phyloP scores from a whole-genome alignment of 805 yeast species.

The Lachancea lanzarotensis region DNA sequence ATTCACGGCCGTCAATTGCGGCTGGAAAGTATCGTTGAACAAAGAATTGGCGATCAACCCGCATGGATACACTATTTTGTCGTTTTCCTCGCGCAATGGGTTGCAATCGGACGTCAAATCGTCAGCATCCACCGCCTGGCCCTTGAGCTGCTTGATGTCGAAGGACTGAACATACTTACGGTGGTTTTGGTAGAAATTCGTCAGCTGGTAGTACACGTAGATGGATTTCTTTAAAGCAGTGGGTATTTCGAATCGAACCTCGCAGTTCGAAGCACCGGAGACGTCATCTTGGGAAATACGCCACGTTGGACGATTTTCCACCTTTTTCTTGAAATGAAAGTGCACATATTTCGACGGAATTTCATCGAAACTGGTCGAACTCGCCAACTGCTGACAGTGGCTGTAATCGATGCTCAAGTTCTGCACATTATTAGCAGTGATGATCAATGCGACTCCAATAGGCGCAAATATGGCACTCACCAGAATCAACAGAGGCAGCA shows the following conservation, averaged over 20 bases:
- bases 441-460: constrained; percentile 76
- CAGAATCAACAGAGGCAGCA: constrained; percentile 71
- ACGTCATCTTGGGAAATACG: constrained; percentile 40
- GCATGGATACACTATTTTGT: constrained; percentile 60
- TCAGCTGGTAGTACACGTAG: constrained; percentile 74
- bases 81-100: constrained; percentile 33
- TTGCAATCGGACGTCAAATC: constrained; percentile 41
- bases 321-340: constrained; percentile 52
- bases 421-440: constrained; percentile 75
- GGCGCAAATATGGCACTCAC: constrained; percentile 82
- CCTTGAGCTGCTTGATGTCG: constrained; percentile 75
- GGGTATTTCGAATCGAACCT: constrained; percentile 67
- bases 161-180: constrained; percentile 84
- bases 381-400: constrained; percentile 52
- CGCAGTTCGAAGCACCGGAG: constrained; percentile 41
- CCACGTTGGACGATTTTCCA: constrained; percentile 53
- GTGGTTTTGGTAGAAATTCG: constrained; percentile 92
- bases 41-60: constrained; percentile 77
- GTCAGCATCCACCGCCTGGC: constrained; percentile 53
- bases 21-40: constrained; percentile 67
- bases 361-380: constrained; percentile 34
- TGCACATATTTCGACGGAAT: constrained; percentile 56
- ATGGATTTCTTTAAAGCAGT: constrained; percentile 62
- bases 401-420: constrained; percentile 70
- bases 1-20: constrained; percentile 37